A percentile compares a stretch with the other conserved stretches of the same genome.
These are phyloP conservation scores for Halophytophthora polymorphica DNA, from an alignment of 352 stramenopile species.

Conservation along the genomic window DNA sequence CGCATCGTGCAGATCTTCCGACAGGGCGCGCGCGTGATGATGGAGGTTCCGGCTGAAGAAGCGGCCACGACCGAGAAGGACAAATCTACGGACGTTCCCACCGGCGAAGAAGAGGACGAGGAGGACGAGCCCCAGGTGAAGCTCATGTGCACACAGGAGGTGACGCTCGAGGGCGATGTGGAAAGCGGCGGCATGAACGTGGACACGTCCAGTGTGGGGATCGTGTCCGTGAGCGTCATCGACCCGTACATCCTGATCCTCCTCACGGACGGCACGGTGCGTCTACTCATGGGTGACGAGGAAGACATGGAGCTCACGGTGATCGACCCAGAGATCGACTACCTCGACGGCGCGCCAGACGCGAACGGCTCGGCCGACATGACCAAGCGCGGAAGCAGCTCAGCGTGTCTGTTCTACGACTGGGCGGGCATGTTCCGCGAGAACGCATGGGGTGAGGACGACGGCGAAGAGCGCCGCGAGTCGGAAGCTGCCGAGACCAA, in stretches of 20 bases:
- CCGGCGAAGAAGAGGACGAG: conserved; percentile 41
- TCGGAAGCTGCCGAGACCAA: conserved; percentile 10
- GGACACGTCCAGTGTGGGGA: conserved; percentile 60
- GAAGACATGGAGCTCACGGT: conserved; percentile 82
- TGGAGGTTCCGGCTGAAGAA: conserved; percentile 52
- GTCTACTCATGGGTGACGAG: conserved; percentile 76
- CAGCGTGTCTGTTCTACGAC: conserved; percentile 80
- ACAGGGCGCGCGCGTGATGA: conserved; percentile 80
- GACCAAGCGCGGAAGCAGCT: conserved; percentile 45
- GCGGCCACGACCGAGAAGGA: conserved; percentile 17
- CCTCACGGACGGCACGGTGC: conserved; percentile 76
- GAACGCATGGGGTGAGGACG: conserved; percentile 55
- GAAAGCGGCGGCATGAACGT: conserved; percentile 85
- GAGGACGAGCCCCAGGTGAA: conserved; percentile 61
- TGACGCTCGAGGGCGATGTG: conserved; percentile 75
- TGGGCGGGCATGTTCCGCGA: conserved; percentile 80
- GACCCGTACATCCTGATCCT: conserved; percentile 83
- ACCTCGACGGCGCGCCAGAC: conserved; percentile 31
- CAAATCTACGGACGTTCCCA: conserved; percentile 11
- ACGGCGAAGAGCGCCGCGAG: conserved; percentile 30
- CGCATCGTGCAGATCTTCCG: conserved; percentile 88
- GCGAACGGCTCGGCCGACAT: conserved; percentile 27
- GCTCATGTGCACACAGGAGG: conserved; percentile 80
- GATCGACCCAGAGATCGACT: conserved; percentile 68
- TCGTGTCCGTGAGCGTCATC: conserved; percentile 81